Conservation (phyloP, 495 filamentous ascomycete genomes). For the Cairneyella variabilis region DNA sequence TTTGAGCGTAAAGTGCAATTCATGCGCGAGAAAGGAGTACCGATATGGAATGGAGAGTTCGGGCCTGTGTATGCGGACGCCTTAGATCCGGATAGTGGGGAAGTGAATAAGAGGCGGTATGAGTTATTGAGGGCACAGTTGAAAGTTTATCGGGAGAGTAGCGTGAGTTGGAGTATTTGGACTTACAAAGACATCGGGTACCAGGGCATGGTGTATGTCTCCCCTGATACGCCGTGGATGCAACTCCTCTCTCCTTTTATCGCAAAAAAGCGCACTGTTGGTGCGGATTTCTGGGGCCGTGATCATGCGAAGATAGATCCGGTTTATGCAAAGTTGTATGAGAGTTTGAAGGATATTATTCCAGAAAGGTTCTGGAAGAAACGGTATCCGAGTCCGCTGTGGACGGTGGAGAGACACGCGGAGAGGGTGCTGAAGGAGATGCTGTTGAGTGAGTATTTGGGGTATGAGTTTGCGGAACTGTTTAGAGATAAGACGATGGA, state of each 20-base stretch:
- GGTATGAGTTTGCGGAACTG: slow-evolving; percentile 53
- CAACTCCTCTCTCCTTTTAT: slow-evolving; percentile 47
- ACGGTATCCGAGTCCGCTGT: slow-evolving; percentile 49
- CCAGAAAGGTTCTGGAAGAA: slow-evolving; percentile 29
- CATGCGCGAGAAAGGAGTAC: slow-evolving; percentile 48
- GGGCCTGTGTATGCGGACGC: slow-evolving; percentile 56
- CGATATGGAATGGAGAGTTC: slow-evolving; percentile 67
- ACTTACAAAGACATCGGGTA: slow-evolving; percentile 63
- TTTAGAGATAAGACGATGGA: slow-evolving; percentile 50
- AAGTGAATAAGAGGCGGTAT: slow-evolving; percentile 49
- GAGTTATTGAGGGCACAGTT: slow-evolving; percentile 53
- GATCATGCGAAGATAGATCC: slow-evolving; percentile 28
- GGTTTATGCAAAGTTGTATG: slow-evolving; percentile 29
- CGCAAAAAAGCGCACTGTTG: slow-evolving; percentile 48
- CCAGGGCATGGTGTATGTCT: slow-evolving; percentile 58
- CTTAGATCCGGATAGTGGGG: slow-evolving; percentile 31
- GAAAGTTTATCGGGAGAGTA: slow-evolving; percentile 50
- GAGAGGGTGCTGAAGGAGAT: slow-evolving; percentile 47
- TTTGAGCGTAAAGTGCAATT: slow-evolving; percentile 56
- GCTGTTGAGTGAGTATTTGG: slow-evolving; percentile 48
- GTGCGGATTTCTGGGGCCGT: slow-evolving; percentile 53
- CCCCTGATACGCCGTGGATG: slow-evolving; percentile 46
- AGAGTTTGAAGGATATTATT: slow-evolving; percentile 23
- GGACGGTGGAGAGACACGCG: slow-evolving; percentile 55
- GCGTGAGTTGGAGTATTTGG: slow-evolving; percentile 61